phyloP scores from a whole-genome alignment of 1,139 yeast genomes.

The Candida glucosophila region DNA sequence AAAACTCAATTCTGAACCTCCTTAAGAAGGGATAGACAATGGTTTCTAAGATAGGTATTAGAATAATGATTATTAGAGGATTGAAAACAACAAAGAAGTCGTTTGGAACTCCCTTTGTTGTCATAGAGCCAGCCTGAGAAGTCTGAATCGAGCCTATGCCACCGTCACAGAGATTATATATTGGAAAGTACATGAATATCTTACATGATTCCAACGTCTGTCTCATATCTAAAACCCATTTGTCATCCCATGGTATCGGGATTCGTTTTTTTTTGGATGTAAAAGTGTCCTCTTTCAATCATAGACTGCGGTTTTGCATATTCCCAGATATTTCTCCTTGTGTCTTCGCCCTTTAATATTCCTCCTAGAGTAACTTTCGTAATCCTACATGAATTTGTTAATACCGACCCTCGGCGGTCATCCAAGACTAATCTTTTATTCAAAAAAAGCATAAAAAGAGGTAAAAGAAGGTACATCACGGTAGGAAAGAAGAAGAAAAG shows the following conservation, averaged over 20 bases:
- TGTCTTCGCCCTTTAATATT: conserved; percentile 30
- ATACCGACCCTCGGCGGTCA: conserved; percentile 40
- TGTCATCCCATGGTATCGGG: conserved; percentile 40
- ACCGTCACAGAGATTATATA: conserved; percentile 56
- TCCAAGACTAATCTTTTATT: conserved; percentile 27
- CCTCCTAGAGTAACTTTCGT: conserved; percentile 27
- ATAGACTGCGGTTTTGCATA: conserved; percentile 46
- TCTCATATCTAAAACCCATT: conserved; percentile 54
- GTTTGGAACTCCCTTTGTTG: conserved; percentile 60
- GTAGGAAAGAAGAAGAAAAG: conserved; percentile 59
- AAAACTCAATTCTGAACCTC: conserved; percentile 30
- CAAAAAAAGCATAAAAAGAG: conserved; percentile 33
- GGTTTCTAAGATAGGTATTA: conserved; percentile 57
- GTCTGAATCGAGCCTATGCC: conserved; percentile 50
- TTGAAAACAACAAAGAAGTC: conserved; percentile 63
- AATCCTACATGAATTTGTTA: conserved; percentile 36
- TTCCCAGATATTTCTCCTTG: conserved; percentile 38
- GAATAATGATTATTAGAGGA: conserved; percentile 55
- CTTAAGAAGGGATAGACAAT: conserved; percentile 52
- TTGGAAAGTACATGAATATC: conserved; percentile 53
- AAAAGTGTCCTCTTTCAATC: conserved; percentile 31
- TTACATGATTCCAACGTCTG: conserved; percentile 53
- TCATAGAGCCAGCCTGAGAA: conserved; percentile 61
- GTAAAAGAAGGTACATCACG: conserved; percentile 39
- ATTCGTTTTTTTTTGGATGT: conserved; percentile 18